phyloP scores from a whole-genome alignment of 1,139 yeast species.

The Fermentozyma sake region DNA sequence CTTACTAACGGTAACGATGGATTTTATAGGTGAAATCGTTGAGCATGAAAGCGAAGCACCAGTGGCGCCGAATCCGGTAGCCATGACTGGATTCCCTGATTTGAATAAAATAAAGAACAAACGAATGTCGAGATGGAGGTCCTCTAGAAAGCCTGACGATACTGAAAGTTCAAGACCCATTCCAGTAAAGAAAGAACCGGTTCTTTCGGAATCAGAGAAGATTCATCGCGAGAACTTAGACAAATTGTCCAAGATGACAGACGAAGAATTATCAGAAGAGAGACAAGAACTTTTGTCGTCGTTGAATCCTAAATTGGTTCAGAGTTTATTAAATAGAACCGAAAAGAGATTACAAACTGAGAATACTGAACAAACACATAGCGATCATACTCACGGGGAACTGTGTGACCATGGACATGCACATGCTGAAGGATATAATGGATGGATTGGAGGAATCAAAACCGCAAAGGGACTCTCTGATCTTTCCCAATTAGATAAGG shows the following conservation, averaged over 20 bases:
- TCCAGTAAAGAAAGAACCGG: conserved; percentile 1
- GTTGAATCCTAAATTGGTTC: conserved; percentile 66
- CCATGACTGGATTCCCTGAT: conserved; percentile 41
- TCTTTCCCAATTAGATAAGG: conserved; percentile 31
- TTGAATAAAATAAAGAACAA: conserved; percentile 21
- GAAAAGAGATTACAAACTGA: conserved; percentile 23
- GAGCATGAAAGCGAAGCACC: conserved; percentile 53
- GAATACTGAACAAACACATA: conserved; percentile 11
- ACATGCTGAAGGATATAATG: conserved; percentile 64
- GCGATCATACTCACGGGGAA: conserved; percentile 6
- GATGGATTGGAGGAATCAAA: conserved; percentile 69
- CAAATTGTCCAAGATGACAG: conserved; percentile 57
- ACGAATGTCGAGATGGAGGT: conserved; percentile 23
- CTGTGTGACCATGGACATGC: conserved; percentile 24
- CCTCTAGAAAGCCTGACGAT: conserved; percentile 1
- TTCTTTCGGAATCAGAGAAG: conserved; percentile 58
- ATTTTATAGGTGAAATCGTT: conserved; percentile 69
- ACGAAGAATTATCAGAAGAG: conserved; percentile 61
- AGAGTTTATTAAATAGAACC: conserved; percentile 47
- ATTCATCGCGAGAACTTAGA: conserved; percentile 76
- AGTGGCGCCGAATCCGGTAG: conserved; percentile 12
- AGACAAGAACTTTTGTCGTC: conserved; percentile 60
- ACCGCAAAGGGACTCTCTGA: conserved; percentile 31
- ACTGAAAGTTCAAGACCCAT: not conserved
- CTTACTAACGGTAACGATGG: too few species aligned